These are phyloP conservation scores for Backusella westeae DNA, from an alignment of 192 early-diverging fungal species.

Conservation along the genomic window DNA sequence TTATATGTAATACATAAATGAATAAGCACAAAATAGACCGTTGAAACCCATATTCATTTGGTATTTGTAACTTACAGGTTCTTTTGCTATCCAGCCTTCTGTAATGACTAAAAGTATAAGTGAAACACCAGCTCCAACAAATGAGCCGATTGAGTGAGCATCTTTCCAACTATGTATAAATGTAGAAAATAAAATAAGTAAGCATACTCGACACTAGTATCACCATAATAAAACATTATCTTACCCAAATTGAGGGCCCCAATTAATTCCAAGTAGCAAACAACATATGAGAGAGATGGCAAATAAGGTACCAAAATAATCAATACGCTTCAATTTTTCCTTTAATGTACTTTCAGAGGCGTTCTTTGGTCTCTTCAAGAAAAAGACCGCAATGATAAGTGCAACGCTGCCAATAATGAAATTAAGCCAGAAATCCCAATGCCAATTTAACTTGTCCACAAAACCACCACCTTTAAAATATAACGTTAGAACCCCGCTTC, in stretches of 20 bases:
- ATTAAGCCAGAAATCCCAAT: conserved; percentile 63
- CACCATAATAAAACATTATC: background rate
- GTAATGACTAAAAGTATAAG: conserved; percentile 39
- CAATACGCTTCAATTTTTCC: conserved; percentile 57
- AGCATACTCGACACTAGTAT: background rate
- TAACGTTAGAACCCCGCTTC: background rate
- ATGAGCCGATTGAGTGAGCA: conserved; percentile 49
- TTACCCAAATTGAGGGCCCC: conserved; percentile 58
- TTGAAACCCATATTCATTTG: no score
- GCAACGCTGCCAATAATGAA: conserved; percentile 19
- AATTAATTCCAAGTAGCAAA: conserved; percentile 57
- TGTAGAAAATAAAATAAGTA: background rate
- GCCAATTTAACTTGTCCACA: conserved; percentile 63
- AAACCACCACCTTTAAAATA: conserved; percentile 61
- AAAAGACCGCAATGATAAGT: conserved; percentile 28
- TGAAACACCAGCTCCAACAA: conserved; percentile 39
- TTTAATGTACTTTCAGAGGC: conserved; percentile 32
- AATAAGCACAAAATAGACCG: background rate
- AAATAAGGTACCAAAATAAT: conserved; percentile 56
- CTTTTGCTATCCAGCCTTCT: conserved; percentile 54
- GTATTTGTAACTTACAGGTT: conserved; percentile 46
- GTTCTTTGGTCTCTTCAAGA: conserved; percentile 46
- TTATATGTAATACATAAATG: background rate
- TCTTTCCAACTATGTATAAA: conserved; percentile 44
- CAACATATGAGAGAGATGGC: conserved; percentile 47